Evolutionary conservation across 768 basidiomycete genomes (phyloP), one percentile per base, ranked within the genome.

Genomic region (Mrakia blollopis): DNA sequence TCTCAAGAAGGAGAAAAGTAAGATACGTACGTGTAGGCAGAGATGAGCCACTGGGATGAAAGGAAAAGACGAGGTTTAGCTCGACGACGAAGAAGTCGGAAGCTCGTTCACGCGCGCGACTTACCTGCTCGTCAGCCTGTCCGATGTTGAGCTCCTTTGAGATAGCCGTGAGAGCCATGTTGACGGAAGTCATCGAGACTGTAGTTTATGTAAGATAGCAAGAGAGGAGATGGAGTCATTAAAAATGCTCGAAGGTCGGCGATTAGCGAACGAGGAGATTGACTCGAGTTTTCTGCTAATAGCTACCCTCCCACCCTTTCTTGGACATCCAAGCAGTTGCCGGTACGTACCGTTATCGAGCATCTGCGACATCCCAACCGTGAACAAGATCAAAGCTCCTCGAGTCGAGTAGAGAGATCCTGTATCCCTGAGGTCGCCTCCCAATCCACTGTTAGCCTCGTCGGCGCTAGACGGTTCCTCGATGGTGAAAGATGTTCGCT

Each of bases 111-210:
- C 39, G 39, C 5, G 6, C 39, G 39, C 23, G n/a, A 62, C 61
- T 5, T 9, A 65, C 63, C 47, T 72, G 67, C 52, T 69, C 44
- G 67, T 78, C 72, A 21, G 65, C 74, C 7, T 75, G 62, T 11
- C 65, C 28, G 72, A 79, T 76, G 71, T 78, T 69, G 37, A 79
- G 75, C 39, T 78, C 77, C 47, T 78, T 68, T 25, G 67, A 35
- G 63, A 79, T 76, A 1, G 69, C 54, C 8, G 79, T 70, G 39
- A 79, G 74, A 9, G 77, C 77, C 62, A 79, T 78, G 77, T 79
- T 79, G 52, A 79, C 74, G 25, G 70, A 67, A 0, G 77, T 78
- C 74, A 71, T 62, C 30, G 68, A 76, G 41, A 76, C 47, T 57
- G 25, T 10, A 41, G n/a, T n/a, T n/a, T n/a, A n/a, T n/a, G n/a